Percentiles rank a stretch among this genome's conserved stretches.
These are phyloP conservation scores for Ettlia oleoabundans DNA, from an alignment of 139 green algal genomes.

Conservation along the genomic window DNA sequence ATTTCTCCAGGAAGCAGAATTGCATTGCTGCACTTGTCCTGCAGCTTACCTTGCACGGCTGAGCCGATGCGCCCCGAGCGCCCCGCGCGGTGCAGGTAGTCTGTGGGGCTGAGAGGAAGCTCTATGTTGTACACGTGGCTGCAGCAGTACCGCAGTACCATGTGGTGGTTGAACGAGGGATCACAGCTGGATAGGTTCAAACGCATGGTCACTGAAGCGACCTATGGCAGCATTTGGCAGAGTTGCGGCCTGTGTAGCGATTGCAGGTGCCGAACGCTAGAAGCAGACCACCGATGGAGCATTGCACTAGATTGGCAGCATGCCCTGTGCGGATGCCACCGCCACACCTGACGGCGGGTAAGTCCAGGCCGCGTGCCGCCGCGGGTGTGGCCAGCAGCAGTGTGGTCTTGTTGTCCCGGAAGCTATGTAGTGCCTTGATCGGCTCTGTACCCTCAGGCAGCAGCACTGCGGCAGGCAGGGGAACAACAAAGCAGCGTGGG, in stretches of 20 bases:
- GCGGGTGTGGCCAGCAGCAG: constrained; percentile 76
- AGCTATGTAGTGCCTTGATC: constrained; percentile 71
- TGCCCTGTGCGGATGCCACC: neutral
- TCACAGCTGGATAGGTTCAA: neutral
- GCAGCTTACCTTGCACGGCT: constrained; percentile 30
- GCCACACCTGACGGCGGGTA: constrained; percentile 74
- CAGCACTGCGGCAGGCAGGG: constrained; percentile 58
- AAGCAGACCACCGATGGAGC: too few relatives aligned
- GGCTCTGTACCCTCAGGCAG: constrained; percentile 78
- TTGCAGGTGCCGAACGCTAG: too few relatives aligned
- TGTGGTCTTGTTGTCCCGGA: constrained; percentile 69
- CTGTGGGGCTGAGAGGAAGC: constrained; percentile 53
- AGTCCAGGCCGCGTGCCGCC: constrained; percentile 80
- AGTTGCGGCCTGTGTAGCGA: too few relatives aligned
- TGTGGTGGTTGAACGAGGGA: neutral
- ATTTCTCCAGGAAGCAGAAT: neutral
- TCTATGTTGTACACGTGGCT: constrained; percentile 84
- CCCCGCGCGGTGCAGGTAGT: constrained; percentile 88
- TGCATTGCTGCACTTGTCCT: neutral
- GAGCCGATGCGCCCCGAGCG: constrained; percentile 76
- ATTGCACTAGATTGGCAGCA: too few relatives aligned
- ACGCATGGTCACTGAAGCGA: too few relatives aligned
- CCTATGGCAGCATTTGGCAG: too few relatives aligned
- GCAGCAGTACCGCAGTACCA: neutral
- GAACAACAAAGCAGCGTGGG: too few relatives aligned